A percentile compares a stretch with the other conserved stretches of the same genome.
Conservation (phyloP, 1,139 yeast species). For the Diutina rugosa region DNA sequence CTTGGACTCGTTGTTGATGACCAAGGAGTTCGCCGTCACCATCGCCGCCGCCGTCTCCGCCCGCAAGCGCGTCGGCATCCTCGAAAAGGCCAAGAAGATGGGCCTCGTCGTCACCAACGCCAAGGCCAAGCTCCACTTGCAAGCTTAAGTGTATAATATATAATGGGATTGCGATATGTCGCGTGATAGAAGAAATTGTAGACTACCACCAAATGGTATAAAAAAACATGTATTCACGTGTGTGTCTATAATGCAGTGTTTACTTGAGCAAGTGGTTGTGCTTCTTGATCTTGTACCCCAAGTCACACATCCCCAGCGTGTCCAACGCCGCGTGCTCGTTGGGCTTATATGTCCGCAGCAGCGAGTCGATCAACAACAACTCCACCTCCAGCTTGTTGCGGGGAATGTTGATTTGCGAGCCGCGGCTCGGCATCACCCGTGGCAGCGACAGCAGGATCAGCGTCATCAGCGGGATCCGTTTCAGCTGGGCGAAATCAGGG, state of each 20-base stretch:
- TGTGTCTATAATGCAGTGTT: constrained; percentile 9
- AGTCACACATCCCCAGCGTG: constrained; percentile 23
- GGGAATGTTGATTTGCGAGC: neutral
- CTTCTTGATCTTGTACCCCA: constrained; percentile 30
- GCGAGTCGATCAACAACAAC: neutral
- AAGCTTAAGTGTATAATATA: constrained; percentile 45
- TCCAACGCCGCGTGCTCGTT: constrained; percentile 12
- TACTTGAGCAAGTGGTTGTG: constrained; percentile 30
- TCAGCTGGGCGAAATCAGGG: neutral
- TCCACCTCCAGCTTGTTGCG: constrained; percentile 1
- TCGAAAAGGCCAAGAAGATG: constrained; percentile 95
- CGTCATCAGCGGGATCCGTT: neutral
- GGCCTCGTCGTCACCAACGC: constrained; percentile 99
- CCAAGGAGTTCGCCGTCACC: constrained; percentile 98
- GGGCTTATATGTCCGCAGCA: neutral
- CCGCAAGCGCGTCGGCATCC: constrained; percentile 93
- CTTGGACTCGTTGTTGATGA: constrained; percentile 88
- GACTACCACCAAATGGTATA: neutral
- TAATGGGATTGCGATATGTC: constrained; percentile 1
- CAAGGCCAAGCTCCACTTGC: constrained; percentile 96
- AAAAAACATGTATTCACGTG: neutral
- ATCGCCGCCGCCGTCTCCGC: constrained; percentile 98
- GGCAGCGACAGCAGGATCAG: neutral
- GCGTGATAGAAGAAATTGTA: neutral
- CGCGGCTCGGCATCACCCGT: neutral